Conservation (phyloP, 2,329 filamentous ascomycete genomes). For the Bretziella fagacearum region DNA sequence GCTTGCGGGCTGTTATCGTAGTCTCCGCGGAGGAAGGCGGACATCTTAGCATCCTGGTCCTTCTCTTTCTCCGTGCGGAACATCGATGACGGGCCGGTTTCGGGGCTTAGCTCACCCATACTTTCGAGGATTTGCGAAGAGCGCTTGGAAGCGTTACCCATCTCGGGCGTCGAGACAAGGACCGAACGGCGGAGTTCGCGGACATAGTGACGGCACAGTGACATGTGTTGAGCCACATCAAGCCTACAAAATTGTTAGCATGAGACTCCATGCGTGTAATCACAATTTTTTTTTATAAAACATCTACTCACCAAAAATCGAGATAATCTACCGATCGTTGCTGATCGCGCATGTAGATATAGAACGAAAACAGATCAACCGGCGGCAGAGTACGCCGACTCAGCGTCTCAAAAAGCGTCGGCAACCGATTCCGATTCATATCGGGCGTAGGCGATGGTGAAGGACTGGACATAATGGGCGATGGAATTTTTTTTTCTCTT, state of each 20-base stretch:
- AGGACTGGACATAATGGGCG: conserved; percentile 16
- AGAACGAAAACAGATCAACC: conserved; percentile 95
- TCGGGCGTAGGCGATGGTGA: conserved; percentile 41
- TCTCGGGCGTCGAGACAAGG: conserved; percentile 78
- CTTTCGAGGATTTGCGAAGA: conserved; percentile 66
- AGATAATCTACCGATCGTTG: conserved; percentile 95
- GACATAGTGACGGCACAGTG: conserved; percentile 90
- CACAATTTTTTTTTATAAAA: background rate
- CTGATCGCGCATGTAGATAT: conserved; percentile 99
- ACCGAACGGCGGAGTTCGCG: conserved; percentile 87
- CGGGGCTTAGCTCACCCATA: conserved; percentile 47
- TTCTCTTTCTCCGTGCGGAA: conserved; percentile 53
- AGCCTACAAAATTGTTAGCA: conserved; percentile 45
- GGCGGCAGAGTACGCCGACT: conserved; percentile 87
- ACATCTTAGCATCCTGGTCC: conserved; percentile 76
- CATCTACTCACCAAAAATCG: conserved; percentile 73
- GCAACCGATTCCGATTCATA: conserved; percentile 61
- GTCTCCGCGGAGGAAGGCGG: conserved; percentile 66
- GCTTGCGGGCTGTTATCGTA: conserved; percentile 18
- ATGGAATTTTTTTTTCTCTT: background rate
- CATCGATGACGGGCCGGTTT: conserved; percentile 43
- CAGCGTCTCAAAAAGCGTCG: conserved; percentile 88
- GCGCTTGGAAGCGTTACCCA: conserved; percentile 68
- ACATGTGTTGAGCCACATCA: conserved; percentile 98
- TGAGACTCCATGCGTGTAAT: no score